A percentile compares a stretch with the other conserved stretches of the same genome.
These are phyloP conservation scores for Epichloe gansuensis DNA, from an alignment of 2,329 filamentous ascomycete species.

Conservation along the genomic window DNA sequence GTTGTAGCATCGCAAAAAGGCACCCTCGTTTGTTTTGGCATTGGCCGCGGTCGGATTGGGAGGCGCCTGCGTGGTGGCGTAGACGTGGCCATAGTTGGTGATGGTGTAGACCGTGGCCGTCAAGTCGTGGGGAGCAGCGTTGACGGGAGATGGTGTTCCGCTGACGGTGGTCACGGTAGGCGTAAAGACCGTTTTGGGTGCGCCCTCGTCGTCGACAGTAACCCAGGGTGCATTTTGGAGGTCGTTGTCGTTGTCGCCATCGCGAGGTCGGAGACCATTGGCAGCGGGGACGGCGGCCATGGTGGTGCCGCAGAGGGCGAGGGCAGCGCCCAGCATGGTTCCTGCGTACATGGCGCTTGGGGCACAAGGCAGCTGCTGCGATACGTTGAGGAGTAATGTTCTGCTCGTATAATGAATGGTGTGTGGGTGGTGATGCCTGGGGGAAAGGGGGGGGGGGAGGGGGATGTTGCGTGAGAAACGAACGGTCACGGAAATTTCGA, in stretches of 20 bases:
- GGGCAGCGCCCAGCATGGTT: slow-evolving; percentile 15
- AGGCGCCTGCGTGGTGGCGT: slow-evolving; percentile 29
- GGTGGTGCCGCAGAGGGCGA: slow-evolving; percentile 13
- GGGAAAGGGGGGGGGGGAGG: too few species aligned
- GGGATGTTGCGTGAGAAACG: too few species aligned
- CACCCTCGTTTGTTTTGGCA: slow-evolving; percentile 28
- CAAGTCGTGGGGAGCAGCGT: slow-evolving; percentile 32
- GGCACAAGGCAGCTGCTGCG: background rate
- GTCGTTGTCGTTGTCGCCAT: slow-evolving; percentile 11
- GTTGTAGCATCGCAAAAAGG: slow-evolving; percentile 39
- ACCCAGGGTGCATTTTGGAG: slow-evolving; percentile 33
- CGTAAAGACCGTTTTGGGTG: slow-evolving; percentile 33
- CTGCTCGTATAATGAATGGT: too few species aligned
- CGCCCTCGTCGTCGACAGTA: slow-evolving; percentile 33
- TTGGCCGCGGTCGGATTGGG: slow-evolving; percentile 30
- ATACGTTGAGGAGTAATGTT: background rate
- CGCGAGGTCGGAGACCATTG: slow-evolving; percentile 7
- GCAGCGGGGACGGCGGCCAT: slow-evolving; percentile 21
- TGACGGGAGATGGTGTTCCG: slow-evolving; percentile 27
- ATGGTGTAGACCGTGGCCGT: slow-evolving; percentile 31
- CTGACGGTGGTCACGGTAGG: slow-evolving; percentile 32
- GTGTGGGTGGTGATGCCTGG: too few species aligned
- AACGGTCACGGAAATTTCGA: too few species aligned
- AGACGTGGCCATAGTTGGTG: slow-evolving; percentile 22
- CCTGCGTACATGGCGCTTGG: slow-evolving; percentile 18